phyloP scores from a whole-genome alignment of 208 protist genomes.

The Giardia muris region DNA sequence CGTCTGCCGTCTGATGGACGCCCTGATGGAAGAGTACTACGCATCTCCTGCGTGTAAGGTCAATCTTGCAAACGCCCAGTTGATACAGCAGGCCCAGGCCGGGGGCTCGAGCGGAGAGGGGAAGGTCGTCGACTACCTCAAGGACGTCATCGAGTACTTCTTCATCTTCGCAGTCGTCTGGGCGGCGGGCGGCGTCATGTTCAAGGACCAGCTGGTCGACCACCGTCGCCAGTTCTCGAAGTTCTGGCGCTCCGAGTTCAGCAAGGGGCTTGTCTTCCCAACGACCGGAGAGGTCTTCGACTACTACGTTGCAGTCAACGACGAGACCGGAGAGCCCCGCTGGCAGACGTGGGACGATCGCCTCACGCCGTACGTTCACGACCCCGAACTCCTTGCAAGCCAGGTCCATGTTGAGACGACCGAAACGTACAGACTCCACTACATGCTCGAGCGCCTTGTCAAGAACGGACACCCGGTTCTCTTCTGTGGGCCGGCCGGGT shows the following conservation, averaged over 20 bases:
- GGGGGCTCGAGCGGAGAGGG: neutral
- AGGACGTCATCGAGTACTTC: conserved; percentile 63
- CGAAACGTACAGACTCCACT: conserved; percentile 75
- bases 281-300: conserved; percentile 70
- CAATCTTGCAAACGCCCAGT: neutral
- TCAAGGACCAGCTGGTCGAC: conserved; percentile 62
- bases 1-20: conserved; percentile 76
- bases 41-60: neutral
- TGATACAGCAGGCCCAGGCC: neutral
- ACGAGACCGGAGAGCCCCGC: conserved; percentile 48
- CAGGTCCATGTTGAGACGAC: conserved; percentile 50
- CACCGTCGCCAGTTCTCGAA: conserved; percentile 73
- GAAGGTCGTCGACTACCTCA: neutral
- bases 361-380: conserved; percentile 67
- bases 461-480: conserved; percentile 73
- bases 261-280: conserved; percentile 48
- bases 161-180: conserved; percentile 87
- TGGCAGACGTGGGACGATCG: conserved; percentile 67
- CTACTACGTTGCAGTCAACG: conserved; percentile 66
- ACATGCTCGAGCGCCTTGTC: conserved; percentile 72
- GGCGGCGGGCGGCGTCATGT: conserved; percentile 78
- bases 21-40: conserved; percentile 52
- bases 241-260: conserved; percentile 52
- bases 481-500: conserved; percentile 80
- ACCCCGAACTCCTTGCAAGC: conserved; percentile 62